Percentiles rank a stretch among this genome's conserved stretches.
Conservation (phyloP, 352 stramenopile species). For the Plasmopara halstedii region DNA sequence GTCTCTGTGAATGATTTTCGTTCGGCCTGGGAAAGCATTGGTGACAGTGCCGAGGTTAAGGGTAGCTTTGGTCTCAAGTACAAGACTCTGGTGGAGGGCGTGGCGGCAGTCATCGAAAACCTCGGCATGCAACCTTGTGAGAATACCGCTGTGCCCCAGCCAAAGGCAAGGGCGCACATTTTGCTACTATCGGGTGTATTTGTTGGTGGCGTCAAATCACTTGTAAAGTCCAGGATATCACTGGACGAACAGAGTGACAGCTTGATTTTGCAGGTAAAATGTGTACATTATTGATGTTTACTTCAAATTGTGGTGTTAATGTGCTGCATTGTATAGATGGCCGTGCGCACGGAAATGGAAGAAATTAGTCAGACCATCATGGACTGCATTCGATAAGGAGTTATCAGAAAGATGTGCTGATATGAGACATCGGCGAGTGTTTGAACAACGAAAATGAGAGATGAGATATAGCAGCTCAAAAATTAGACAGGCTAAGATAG, state of each 20-base stretch:
- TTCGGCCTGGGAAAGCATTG: conserved; percentile 93
- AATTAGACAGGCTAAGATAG: conserved; percentile 6
- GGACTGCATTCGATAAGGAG: conserved; percentile 92
- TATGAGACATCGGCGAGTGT: background rate
- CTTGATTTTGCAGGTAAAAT: conserved; percentile 85
- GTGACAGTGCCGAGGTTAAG: conserved; percentile 92
- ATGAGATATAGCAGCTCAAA: conserved; percentile 5
- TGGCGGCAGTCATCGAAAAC: conserved; percentile 94
- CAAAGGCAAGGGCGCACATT: conserved; percentile 93
- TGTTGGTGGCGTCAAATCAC: conserved; percentile 90
- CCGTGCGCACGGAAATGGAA: conserved; percentile 91
- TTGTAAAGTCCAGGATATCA: conserved; percentile 94
- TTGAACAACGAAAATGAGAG: background rate
- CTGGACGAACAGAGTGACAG: conserved; percentile 85
- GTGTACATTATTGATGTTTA: background rate
- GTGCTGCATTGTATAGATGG: conserved; percentile 78
- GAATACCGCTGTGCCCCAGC: conserved; percentile 84
- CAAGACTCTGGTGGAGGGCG: conserved; percentile 94
- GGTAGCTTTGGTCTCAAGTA: conserved; percentile 96
- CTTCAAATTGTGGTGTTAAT: conserved; percentile 1
- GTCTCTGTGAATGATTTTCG: conserved; percentile 94
- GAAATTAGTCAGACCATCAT: conserved; percentile 94
- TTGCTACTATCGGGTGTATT: conserved; percentile 95
- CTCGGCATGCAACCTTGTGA: conserved; percentile 97
- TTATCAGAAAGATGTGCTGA: background rate